These are phyloP conservation scores for Amniculicola lignicola DNA, from an alignment of 495 filamentous ascomycete species.

Conservation along the genomic window DNA sequence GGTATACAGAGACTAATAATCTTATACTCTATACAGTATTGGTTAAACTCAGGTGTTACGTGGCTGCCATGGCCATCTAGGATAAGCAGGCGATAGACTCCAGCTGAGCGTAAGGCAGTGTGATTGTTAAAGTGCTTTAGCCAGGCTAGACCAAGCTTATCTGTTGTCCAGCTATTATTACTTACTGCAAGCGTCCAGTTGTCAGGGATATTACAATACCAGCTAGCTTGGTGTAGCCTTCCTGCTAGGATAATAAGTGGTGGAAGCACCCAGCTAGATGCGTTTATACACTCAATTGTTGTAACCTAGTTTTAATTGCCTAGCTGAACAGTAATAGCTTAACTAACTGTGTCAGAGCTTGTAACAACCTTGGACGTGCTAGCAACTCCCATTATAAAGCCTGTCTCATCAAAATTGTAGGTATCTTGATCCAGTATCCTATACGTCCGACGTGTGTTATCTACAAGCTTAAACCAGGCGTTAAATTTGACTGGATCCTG, in stretches of 20 bases:
- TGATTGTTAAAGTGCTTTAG: background rate
- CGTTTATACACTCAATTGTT: background rate
- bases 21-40: slow-evolving; percentile 3
- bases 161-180: slow-evolving; percentile 36
- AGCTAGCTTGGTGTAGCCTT: slow-evolving; percentile 5
- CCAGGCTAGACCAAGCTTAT: slow-evolving; percentile 34
- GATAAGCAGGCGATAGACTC: background rate
- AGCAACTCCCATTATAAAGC: no score
- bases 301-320: no score
- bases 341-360: no score
- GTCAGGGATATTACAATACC: slow-evolving; percentile 26
- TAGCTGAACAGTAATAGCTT: no score
- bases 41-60: background rate
- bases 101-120: background rate
- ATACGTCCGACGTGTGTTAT: no score
- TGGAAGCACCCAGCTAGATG: background rate
- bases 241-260: background rate
- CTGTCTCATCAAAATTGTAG: no score
- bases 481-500: no score
- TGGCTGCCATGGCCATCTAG: slow-evolving; percentile 2
- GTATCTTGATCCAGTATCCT: no score
- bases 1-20: background rate
- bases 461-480: no score
- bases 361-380: no score
- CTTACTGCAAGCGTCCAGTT: slow-evolving; percentile 23